Evolutionary conservation across 2,329 filamentous ascomycete species (phyloP).

Genomic region (Samsoniella hepiali): DNA sequence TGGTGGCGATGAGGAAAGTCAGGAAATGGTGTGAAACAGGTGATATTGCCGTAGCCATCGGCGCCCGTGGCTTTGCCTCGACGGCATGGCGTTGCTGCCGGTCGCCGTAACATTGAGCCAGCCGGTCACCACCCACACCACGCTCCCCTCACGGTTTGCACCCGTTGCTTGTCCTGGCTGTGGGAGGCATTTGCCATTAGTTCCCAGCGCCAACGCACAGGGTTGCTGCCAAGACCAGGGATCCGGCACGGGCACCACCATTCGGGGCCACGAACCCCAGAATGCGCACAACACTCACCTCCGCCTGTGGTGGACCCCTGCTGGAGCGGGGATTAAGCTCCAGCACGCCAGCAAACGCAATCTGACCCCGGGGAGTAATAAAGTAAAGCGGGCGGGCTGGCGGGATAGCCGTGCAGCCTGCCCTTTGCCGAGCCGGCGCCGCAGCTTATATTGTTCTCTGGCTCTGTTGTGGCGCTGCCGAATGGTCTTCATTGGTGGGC

Average conservation of each 20-base stretch:
- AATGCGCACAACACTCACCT: conserved; percentile 4
- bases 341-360: conserved; percentile 13
- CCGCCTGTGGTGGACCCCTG: not conserved
- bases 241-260: conserved; percentile 12
- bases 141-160: not conserved
- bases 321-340: conserved; percentile 8
- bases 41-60: not conserved
- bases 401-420: conserved; percentile 13
- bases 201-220: conserved; percentile 14
- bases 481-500: not conserved
- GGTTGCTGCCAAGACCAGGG: conserved; percentile 17
- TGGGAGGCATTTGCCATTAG: not conserved
- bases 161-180: not conserved
- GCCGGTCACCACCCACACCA: conserved; percentile 5
- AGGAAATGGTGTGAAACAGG: not conserved
- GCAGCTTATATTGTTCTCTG: conserved; percentile 5
- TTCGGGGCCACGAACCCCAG: conserved; percentile 15
- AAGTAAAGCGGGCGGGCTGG: not conserved
- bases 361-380: conserved; percentile 6
- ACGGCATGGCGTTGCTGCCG: not conserved
- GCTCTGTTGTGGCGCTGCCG: not conserved
- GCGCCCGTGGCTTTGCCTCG: not conserved
- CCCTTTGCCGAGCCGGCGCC: conserved; percentile 18
- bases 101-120: conserved; percentile 6
- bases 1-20: not conserved